These are phyloP conservation scores for Cystofilobasidium bisporidii DNA, from an alignment of 768 basidiomycete genomes.

Conservation along the genomic window DNA sequence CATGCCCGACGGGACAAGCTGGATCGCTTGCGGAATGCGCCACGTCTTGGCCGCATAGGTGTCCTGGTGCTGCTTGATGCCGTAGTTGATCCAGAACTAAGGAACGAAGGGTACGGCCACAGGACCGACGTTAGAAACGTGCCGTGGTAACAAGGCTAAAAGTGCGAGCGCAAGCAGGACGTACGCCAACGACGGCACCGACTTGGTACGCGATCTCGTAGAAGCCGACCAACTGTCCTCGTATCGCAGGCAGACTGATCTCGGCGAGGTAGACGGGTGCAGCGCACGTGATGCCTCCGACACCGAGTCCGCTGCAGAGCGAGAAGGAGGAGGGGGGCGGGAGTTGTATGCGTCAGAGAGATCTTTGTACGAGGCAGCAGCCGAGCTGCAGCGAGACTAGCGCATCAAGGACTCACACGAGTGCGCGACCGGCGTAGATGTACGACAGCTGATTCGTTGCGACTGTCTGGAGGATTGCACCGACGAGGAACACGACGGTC, in stretches of 20 bases:
- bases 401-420: not conserved
- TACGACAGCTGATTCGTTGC: conserved; percentile 5
- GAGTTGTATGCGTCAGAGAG: not conserved
- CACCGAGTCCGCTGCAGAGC: conserved; percentile 14
- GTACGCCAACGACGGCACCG: conserved; percentile 22
- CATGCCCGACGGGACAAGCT: conserved; percentile 36
- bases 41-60: conserved; percentile 30
- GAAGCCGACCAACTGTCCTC: conserved; percentile 34
- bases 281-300: conserved; percentile 22
- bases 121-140: too few species aligned
- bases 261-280: conserved; percentile 32
- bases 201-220: conserved; percentile 33
- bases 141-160: too few species aligned
- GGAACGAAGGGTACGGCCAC: too few species aligned
- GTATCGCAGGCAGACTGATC: conserved; percentile 30
- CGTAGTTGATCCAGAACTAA: conserved; percentile 37
- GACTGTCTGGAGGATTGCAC: conserved; percentile 61
- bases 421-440: conserved; percentile 26
- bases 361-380: too few species aligned
- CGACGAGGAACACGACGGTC: conserved; percentile 63
- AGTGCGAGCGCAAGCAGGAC: too few species aligned
- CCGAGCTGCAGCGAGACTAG: too few species aligned
- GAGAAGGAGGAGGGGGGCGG: not conserved
- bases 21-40: conserved; percentile 39
- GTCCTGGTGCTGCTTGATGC: conserved; percentile 27